Evolutionary conservation across 1,284 basidiomycete species (phyloP), one percentile per base, ranked within the genome.

Genomic region (Trametes versicolor): DNA sequence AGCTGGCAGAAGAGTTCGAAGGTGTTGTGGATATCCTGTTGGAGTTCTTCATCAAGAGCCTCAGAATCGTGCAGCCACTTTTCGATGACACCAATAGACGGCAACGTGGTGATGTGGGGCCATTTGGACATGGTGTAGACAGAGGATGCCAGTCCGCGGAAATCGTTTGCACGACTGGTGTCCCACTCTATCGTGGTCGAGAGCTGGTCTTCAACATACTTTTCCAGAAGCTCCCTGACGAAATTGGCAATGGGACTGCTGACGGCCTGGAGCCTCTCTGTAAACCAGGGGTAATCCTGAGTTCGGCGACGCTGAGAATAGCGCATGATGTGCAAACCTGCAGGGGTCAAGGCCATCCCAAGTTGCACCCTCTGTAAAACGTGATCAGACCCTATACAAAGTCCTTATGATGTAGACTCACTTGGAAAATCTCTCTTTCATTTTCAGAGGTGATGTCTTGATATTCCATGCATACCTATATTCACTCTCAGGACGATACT

Each of bases 351-450:
- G 0, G 91, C 90, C 83, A 93, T 87, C 1, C 91, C 91, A 2
- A 93, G 79, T 77, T 93, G 91, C 4, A 93, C 91, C 49, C 91
- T 83, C 88, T 90, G 68, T 10, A 19, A 39, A 56, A 29, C 19
- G 49, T 47, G 6, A 23, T 36, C 41, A 68, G 10, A 17, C 60
- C 27, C 1, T 51, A 39, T 37, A 19, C 3, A 21, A 39, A 55
- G 3, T 10, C 4, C 9, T 25, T 5, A 27, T 34, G 25, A 37
- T 29, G 10, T 4, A 12, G 23, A 53, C 79, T 51, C 65, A 87
- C 89, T 77, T 90, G 87, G 78, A 93, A 93, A n/a, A 93, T 91
- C 70, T 93, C 91, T 37, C 90, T 82, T 67, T 92, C 89, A 41
- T 87, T 83, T 3, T 78, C 76, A 54, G 87, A 84, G 0, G 77